phyloP scores from a whole-genome alignment of 108 stramenopile genomes.

The Bacterosira constricta region DNA sequence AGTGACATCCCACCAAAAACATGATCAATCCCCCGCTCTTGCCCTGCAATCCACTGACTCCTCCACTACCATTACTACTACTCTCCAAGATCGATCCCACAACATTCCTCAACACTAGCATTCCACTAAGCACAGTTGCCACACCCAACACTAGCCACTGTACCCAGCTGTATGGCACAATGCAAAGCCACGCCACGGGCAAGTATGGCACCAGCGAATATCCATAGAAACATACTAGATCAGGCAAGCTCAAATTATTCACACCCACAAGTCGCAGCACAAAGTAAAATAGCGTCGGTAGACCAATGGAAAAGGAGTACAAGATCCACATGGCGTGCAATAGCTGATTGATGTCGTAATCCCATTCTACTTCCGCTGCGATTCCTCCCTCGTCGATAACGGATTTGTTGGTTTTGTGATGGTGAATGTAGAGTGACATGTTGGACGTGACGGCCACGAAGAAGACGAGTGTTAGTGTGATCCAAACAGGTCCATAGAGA shows the following conservation, averaged over 20 bases:
- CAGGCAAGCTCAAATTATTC: constrained; percentile 47
- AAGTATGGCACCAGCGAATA: constrained; percentile 80
- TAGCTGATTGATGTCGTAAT: constrained; percentile 81
- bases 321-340: constrained; percentile 64
- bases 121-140: constrained; percentile 59
- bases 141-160: constrained; percentile 58
- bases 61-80: constrained; percentile 1
- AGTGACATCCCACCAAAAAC: constrained; percentile 67
- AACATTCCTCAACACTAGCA: constrained; percentile 75
- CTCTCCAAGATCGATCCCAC: constrained; percentile 59
- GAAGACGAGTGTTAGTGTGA: constrained; percentile 81
- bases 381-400: constrained; percentile 27
- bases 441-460: constrained; percentile 73
- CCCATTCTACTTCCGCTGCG: constrained; percentile 66
- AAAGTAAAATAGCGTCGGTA: constrained; percentile 63
- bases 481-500: constrained; percentile 88
- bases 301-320: constrained; percentile 52
- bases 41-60: not conserved
- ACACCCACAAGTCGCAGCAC: constrained; percentile 61
- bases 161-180: constrained; percentile 56
- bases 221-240: constrained; percentile 82
- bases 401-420: constrained; percentile 5
- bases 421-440: constrained; percentile 51
- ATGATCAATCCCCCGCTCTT: constrained; percentile 71
- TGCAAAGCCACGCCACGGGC: constrained; percentile 61